Evolutionary conservation across 257 asterid species (phyloP).

Genomic region (Linaria vulgaris): DNA sequence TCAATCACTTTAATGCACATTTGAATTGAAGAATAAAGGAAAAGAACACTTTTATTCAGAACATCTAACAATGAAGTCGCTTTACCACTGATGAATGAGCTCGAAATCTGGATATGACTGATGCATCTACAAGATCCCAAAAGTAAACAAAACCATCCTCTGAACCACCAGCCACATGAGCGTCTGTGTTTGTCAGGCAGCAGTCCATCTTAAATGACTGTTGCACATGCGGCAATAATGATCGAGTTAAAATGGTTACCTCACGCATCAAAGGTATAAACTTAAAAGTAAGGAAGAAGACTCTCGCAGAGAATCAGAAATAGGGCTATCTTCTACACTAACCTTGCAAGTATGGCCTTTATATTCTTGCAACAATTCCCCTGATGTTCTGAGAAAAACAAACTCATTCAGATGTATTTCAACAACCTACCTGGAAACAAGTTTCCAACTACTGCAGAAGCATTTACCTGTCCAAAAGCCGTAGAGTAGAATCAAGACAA

Average conservation of each 20-base stretch:
- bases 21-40: background rate
- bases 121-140: constrained; percentile 97
- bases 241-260: constrained; percentile 9
- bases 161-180: constrained; percentile 90
- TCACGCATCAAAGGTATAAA: background rate
- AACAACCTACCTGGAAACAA: background rate
- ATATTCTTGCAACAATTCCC: constrained; percentile 91
- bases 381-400: constrained; percentile 55
- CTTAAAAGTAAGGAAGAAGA: constrained; percentile 4
- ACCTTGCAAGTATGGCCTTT: constrained; percentile 98
- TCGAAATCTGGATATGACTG: constrained; percentile 60
- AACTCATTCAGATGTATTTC: constrained; percentile 9
- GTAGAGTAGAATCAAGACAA: constrained; percentile 85
- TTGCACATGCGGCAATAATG: constrained; percentile 12
- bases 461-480: constrained; percentile 82
- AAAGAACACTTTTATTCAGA: background rate
- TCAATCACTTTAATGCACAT: constrained; percentile 1
- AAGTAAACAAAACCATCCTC: constrained; percentile 86
- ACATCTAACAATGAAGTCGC: constrained; percentile 3
- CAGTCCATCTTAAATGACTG: constrained; percentile 95
- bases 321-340: constrained; percentile 16
- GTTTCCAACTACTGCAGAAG: constrained; percentile 20
- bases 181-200: constrained; percentile 88
- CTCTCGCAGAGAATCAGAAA: constrained; percentile 7
- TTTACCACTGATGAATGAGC: constrained; percentile 94